Evolutionary conservation across 1,284 basidiomycete genomes (phyloP).

Genomic region (Trametes sp.): DNA sequence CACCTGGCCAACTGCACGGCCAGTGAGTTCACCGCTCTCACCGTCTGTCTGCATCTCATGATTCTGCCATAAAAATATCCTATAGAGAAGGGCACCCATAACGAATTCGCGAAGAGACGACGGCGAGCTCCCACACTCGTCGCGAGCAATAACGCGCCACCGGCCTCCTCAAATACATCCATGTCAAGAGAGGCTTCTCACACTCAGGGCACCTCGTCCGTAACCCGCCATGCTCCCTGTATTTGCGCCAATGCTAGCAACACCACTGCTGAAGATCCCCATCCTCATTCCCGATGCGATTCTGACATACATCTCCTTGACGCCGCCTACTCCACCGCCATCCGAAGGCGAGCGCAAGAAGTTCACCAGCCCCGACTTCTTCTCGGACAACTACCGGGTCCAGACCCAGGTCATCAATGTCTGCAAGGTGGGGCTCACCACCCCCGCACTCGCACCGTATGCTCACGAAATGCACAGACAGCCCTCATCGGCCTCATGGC

Average conservation of each 20-base stretch:
- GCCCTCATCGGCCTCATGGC: constrained; percentile 14
- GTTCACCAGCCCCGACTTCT: not conserved
- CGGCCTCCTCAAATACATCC: not conserved
- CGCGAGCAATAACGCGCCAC: not conserved
- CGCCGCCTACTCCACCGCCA: constrained; percentile 2
- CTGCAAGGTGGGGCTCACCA: not conserved
- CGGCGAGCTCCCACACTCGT: not conserved
- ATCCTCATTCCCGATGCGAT: constrained; percentile 6
- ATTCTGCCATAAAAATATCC: no score
- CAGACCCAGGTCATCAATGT: not conserved
- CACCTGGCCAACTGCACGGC: no score
- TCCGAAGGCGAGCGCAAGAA: not conserved
- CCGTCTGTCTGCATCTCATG: no score
- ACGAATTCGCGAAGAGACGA: not conserved
- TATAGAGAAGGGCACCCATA: not conserved
- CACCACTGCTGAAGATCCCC: constrained; percentile 11
- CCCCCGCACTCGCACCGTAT: not conserved
- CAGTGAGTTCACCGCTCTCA: no score
- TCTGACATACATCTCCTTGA: constrained; percentile 7
- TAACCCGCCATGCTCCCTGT: constrained; percentile 2
- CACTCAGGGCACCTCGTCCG: not conserved
- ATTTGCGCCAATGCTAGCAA: not conserved
- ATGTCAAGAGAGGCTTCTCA: not conserved
- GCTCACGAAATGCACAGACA: not conserved
- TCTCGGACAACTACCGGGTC: not conserved